Percentiles rank a stretch among this genome's conserved stretches.
phyloP scores from a whole-genome alignment of 2,329 filamentous ascomycete species.

The Microsporum audouinii region DNA sequence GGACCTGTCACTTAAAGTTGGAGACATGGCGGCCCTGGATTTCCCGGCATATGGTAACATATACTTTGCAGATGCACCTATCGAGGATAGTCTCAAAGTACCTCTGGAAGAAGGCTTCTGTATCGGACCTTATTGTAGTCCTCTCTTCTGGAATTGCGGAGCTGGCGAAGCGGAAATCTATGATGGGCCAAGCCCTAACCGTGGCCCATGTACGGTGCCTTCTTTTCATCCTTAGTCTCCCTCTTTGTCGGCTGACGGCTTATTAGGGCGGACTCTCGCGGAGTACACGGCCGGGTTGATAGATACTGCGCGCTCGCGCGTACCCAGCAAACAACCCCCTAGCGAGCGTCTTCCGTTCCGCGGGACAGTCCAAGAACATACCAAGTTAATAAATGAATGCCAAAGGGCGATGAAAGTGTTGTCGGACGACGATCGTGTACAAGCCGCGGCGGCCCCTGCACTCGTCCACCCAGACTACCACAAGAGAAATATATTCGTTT shows the following conservation, averaged over 20 bases:
- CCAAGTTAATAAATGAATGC: constrained; percentile 13
- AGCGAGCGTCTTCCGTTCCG: constrained; percentile 11
- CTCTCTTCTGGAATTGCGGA: constrained; percentile 16
- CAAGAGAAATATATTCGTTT: constrained; percentile 27
- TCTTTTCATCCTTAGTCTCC: neutral
- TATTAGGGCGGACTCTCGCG: neutral
- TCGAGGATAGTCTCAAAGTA: constrained; percentile 16
- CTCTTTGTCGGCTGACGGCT: neutral
- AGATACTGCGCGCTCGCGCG: constrained; percentile 12
- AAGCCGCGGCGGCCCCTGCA: constrained; percentile 13
- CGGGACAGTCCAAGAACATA: constrained; percentile 12
- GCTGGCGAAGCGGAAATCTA: constrained; percentile 13
- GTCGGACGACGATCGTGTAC: constrained; percentile 16
- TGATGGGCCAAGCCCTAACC: constrained; percentile 5
- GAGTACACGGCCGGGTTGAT: constrained; percentile 13
- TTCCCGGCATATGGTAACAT: constrained; percentile 33
- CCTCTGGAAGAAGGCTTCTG: constrained; percentile 23
- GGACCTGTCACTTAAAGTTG: constrained; percentile 20
- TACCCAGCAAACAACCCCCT: constrained; percentile 6
- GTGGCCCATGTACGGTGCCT: constrained; percentile 12
- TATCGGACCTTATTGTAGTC: constrained; percentile 24
- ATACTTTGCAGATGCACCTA: constrained; percentile 22
- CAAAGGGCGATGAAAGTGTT: constrained; percentile 18
- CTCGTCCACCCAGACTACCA: constrained; percentile 25
- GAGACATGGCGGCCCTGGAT: constrained; percentile 23